Evolutionary conservation across 805 yeast species (phyloP), one percentile per base, ranked within the genome.

Genomic region (Limtongia smithiae): DNA sequence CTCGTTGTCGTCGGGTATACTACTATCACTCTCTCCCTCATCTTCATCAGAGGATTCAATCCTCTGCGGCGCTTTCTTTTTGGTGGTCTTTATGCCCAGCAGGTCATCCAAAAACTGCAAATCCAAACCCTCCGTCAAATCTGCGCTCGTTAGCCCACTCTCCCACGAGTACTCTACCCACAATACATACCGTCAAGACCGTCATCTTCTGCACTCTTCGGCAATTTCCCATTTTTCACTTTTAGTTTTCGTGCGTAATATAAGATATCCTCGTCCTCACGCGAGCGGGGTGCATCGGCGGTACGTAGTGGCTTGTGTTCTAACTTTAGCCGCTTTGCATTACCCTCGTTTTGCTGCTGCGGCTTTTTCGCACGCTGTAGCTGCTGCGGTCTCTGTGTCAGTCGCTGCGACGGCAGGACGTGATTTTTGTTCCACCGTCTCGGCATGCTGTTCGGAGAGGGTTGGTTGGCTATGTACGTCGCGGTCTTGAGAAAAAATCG

Each of bases 191-290:
- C 42, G 39, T 85, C 95, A 41, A 89, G 71, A 1, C 82, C 77
- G 66, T 88, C 96, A 61, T 83, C 88, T 34, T 75, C 81, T 3
- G 62, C 62, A 54, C 76, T 77, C 33, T 73, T 67, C 40, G 83
- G 70, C 32, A 52, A 33, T 21, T 46, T 52, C 12, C 57, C 57
- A 14, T 71, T 72, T 55, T 80, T 80, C 58, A 85, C 65, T 1
- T 94, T 94, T 8, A 90, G 71, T 60, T 85, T 82, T 55, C 83
- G 83, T 3, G 96, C 90, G 65, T 88, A 90, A 62, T 83, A 87
- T 37, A 76, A 79, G 68, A 85, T 81, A 46, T 90, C 95, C 48
- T 79, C 82, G 51, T 86, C 94, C 58, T 85, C 94, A 54, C 76
- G 73, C 41, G 70, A 68, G 58, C 77, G 62, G 30, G 75, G 67